A percentile compares a stretch with the other conserved stretches of the same genome.
Conservation (phyloP, 805 yeast species). For the Brettanomyces sp. region DNA sequence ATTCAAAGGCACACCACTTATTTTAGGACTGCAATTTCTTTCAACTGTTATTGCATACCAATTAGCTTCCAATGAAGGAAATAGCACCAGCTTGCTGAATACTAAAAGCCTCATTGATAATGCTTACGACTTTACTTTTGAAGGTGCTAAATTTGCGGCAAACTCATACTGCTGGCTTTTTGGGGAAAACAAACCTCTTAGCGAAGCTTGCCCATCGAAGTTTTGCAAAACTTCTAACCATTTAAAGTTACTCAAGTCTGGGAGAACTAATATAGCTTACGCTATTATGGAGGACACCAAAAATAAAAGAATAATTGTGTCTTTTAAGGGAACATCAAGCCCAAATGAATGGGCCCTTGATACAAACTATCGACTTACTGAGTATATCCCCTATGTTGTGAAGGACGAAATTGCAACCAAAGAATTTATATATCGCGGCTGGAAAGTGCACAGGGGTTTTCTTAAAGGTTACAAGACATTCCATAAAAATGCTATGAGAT, state of each 20-base stretch:
- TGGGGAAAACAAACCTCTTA: background rate
- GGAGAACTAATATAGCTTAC: background rate
- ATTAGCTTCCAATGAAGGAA: no score
- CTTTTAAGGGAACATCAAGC: conserved; percentile 7
- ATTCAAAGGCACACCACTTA: no score
- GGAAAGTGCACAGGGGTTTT: conserved; percentile 6
- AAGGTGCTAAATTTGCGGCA: conserved; percentile 1
- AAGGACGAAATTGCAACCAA: background rate
- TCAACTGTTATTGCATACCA: no score
- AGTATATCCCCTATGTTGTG: conserved; percentile 3
- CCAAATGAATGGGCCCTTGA: conserved; percentile 6
- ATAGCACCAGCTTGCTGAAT: no score
- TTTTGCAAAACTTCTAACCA: conserved; percentile 2
- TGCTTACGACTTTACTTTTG: background rate
- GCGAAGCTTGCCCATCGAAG: conserved; percentile 4
- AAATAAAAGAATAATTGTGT: conserved; percentile 1
- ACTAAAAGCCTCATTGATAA: no score
- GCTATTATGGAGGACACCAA: conserved; percentile 1
- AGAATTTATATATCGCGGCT: background rate
- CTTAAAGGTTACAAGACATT: conserved; percentile 4
- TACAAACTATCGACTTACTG: conserved; percentile 1
- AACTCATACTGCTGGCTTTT: conserved; percentile 3
- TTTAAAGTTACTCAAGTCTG: background rate
- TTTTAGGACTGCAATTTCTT: no score
- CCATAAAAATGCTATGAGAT: conserved; percentile 1